Evolutionary conservation across 306 rosid genomes (phyloP), one percentile per base, ranked within the genome.

Genomic region (Crotalaria pallida): DNA sequence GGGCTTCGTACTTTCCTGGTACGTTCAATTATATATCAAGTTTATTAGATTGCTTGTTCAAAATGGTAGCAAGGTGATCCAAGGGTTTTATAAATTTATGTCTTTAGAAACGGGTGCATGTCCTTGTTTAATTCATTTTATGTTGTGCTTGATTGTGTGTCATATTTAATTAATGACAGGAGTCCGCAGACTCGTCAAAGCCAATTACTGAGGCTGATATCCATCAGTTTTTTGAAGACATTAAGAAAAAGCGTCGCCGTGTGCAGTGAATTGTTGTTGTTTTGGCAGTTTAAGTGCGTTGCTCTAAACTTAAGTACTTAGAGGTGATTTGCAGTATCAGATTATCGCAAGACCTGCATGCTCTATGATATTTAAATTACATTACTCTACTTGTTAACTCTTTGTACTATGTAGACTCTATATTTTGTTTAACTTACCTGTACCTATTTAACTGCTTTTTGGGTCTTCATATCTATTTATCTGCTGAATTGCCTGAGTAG

Each of bases 231-330:
- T 94, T 94, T 49, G 97, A 91, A 52, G 87, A 91, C 74, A 86
- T 94, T 33, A 84, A 87, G 71, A 91, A 89, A 78, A 94, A 94
- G 83, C 96, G 99, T 76, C 90, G 95, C 60, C 96, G 96, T 58
- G 69, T 82, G 41, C 73, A 82, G 80, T 88, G 83, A 90, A 77
- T 53, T 61, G 43, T 22, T 64, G 72, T 65, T 66, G 71, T 71
- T 52, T 75, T 71, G 66, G 58, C 51, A 40, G 47, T 62, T 29
- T 43, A 51, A 59, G 59, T 33, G 67, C n/a, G n/a, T 52, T 62
- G 61, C 69, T 72, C 74, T 7, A 65, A 76, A 67, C 75, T 24
- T 51, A 34, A 23, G 73, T 62, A 21, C 49, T 57, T 29, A 69
- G 77, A 48, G 72, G 65, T 52, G 40, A 15, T 74, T 49, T 60